These are phyloP conservation scores for Lyophyllum atratum DNA, from an alignment of 768 basidiomycete species.

Conservation along the genomic window DNA sequence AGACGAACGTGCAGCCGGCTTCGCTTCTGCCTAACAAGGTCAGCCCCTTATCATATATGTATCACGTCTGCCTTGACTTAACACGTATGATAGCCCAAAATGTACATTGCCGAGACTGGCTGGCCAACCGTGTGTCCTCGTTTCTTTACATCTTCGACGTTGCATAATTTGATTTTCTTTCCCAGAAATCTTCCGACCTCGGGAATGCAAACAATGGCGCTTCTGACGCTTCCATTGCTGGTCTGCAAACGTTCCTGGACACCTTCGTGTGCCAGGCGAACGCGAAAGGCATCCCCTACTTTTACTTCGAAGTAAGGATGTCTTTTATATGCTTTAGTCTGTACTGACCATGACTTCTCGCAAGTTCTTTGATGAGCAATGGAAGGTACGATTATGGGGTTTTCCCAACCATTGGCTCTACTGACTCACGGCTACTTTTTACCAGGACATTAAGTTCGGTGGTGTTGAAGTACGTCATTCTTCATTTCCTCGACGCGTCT, in stretches of 20 bases:
- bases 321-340: neutral
- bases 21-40: conserved; percentile 58
- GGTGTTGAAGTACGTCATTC: conserved; percentile 59
- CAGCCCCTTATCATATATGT: neutral
- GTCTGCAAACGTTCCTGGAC: conserved; percentile 80
- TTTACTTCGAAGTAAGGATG: conserved; percentile 73
- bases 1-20: conserved; percentile 65
- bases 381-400: conserved; percentile 65
- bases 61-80: conserved; percentile 3
- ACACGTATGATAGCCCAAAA: conserved; percentile 47
- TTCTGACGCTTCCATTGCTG: conserved; percentile 57
- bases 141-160: neutral
- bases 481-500: neutral
- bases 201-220: conserved; percentile 66
- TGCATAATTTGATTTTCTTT: neutral
- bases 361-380: conserved; percentile 78
- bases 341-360: neutral
- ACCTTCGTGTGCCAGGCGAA: conserved; percentile 92
- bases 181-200: conserved; percentile 56
- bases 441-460: conserved; percentile 60
- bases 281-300: conserved; percentile 73
- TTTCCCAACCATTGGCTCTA: neutral
- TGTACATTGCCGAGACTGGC: conserved; percentile 95
- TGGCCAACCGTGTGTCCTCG: conserved; percentile 58
- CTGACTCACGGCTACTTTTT: neutral